Evolutionary conservation across 2,329 filamentous ascomycete species (phyloP).

Genomic region (Fusarium concolor): DNA sequence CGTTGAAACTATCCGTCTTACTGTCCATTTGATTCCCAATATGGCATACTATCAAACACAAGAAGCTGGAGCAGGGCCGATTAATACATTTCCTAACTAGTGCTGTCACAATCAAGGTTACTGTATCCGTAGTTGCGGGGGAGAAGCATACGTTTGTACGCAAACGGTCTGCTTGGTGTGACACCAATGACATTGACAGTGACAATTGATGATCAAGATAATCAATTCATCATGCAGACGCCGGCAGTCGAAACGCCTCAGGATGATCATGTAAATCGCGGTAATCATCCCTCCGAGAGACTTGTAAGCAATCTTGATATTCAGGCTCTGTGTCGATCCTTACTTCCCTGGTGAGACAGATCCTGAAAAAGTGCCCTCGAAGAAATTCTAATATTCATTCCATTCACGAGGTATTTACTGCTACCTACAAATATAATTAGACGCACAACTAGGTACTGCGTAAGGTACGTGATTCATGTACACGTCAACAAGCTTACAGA

Average conservation of each 20-base stretch:
- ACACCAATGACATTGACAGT: conserved; percentile 3
- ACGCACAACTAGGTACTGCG: too few species aligned
- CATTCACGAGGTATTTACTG: neutral
- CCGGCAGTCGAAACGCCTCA: conserved; percentile 22
- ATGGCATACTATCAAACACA: conserved; percentile 21
- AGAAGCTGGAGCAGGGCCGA: conserved; percentile 33
- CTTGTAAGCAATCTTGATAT: conserved; percentile 9
- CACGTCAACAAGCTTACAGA: conserved; percentile 5
- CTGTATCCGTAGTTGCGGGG: conserved; percentile 8
- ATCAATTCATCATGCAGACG: conserved; percentile 10
- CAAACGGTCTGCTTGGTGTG: conserved; percentile 7
- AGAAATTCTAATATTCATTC: neutral
- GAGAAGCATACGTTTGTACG: conserved; percentile 1
- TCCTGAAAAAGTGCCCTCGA: neutral
- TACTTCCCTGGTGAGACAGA: neutral
- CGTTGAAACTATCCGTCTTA: conserved; percentile 36
- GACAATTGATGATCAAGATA: conserved; percentile 36
- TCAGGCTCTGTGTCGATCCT: conserved; percentile 23
- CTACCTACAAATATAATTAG: too few species aligned
- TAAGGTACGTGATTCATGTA: conserved; percentile 11
- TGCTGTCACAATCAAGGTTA: neutral
- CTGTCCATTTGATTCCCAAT: conserved; percentile 24
- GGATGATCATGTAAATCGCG: conserved; percentile 28
- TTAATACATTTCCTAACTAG: conserved; percentile 2
- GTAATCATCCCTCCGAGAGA: conserved; percentile 25